phyloP scores from a whole-genome alignment of 2,329 filamentous ascomycete species.

The Stagonosporopsis tanaceti region DNA sequence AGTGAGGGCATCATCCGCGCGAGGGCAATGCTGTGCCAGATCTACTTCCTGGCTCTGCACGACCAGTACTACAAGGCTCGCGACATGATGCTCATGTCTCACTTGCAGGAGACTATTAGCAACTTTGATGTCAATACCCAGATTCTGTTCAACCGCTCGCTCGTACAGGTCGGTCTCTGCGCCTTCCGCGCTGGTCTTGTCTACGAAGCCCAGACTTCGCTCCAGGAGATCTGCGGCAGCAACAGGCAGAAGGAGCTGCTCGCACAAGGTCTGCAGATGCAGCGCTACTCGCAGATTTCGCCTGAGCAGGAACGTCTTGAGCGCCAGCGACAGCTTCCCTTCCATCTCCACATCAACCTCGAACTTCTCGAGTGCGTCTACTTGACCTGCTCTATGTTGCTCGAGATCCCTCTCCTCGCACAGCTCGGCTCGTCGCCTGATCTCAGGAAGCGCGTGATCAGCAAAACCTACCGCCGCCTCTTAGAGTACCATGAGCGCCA shows the following conservation, averaged over 20 bases:
- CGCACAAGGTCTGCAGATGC: conserved; percentile 97
- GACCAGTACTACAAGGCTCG: conserved; percentile 97
- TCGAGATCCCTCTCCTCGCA: conserved; percentile 95
- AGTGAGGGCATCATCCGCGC: conserved; percentile 96
- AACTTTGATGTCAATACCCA: conserved; percentile 97
- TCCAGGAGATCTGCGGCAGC: conserved; percentile 97
- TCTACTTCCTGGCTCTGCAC: conserved; percentile 97
- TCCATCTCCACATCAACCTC: conserved; percentile 99
- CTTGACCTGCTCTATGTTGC: conserved; percentile 97
- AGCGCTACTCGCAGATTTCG: conserved; percentile 93
- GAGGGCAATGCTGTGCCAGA: conserved; percentile 96
- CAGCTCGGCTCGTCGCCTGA: conserved; percentile 97
- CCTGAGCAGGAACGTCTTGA: conserved; percentile 98
- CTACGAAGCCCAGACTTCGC: conserved; percentile 96
- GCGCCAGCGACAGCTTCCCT: conserved; percentile 95
- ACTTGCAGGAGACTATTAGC: conserved; percentile 94
- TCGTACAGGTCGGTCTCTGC: conserved; percentile 97
- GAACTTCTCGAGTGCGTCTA: conserved; percentile 98
- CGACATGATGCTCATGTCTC: conserved; percentile 99
- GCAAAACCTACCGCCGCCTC: conserved; percentile 99
- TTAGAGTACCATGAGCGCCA: conserved; percentile 99
- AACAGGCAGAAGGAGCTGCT: conserved; percentile 97
- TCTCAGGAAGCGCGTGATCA: conserved; percentile 96
- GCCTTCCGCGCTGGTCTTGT: conserved; percentile 97
- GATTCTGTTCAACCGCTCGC: conserved; percentile 97